phyloP scores from a whole-genome alignment of 2,329 filamentous ascomycete species.

The Fusarium sulawesiense region DNA sequence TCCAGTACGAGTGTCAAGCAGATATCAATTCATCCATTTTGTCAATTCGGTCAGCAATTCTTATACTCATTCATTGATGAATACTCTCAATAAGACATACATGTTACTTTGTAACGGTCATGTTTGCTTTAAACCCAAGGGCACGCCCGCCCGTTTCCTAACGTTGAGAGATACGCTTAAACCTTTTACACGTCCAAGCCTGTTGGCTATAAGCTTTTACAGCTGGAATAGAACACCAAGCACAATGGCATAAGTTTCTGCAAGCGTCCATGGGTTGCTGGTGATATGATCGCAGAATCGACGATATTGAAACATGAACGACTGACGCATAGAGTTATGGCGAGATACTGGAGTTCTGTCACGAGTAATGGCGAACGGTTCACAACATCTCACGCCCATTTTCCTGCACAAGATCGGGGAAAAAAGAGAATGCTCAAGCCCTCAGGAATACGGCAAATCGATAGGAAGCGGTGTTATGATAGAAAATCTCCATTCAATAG shows the following conservation, averaged over 20 bases:
- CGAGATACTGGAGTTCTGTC: not conserved
- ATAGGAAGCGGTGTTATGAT: constrained; percentile 8
- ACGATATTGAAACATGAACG: not conserved
- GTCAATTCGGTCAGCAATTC: not conserved
- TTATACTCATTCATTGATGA: not conserved
- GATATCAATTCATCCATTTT: not conserved
- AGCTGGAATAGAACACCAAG: not conserved
- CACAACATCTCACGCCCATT: not conserved
- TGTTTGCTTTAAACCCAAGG: not conserved
- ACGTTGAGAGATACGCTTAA: not conserved
- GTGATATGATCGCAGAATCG: not conserved
- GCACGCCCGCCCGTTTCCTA: not conserved
- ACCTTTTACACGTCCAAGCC: no score
- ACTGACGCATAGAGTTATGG: not conserved
- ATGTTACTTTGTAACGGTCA: not conserved
- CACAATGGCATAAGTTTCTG: accelerated
- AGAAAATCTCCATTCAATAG: not conserved
- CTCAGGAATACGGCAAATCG: not conserved
- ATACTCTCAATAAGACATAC: not conserved
- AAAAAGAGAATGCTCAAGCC: not conserved
- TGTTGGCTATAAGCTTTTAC: no score
- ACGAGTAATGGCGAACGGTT: constrained; percentile 9
- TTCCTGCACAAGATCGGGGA: not conserved
- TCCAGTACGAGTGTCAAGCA: not conserved
- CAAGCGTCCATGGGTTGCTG: not conserved